These are phyloP conservation scores for Aspergillus aculeatus DNA, from an alignment of 2,329 filamentous ascomycete species.

Conservation along the genomic window DNA sequence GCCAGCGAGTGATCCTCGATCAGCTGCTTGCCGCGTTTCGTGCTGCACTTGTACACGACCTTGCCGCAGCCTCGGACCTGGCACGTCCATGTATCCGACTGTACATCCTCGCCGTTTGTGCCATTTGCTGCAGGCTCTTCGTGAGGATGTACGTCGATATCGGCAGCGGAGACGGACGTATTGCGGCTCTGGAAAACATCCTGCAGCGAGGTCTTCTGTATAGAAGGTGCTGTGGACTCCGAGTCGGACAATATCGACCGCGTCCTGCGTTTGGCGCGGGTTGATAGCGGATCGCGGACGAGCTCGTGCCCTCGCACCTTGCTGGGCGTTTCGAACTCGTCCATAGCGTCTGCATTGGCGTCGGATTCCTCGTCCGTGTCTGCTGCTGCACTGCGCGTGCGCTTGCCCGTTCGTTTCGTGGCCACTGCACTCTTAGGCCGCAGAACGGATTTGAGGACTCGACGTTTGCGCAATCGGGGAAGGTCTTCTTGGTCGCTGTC, in stretches of 20 bases:
- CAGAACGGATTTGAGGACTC: conserved; percentile 45
- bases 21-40: conserved; percentile 33
- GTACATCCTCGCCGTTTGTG: conserved; percentile 15
- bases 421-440: conserved; percentile 44
- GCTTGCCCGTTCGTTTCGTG: conserved; percentile 43
- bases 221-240: conserved; percentile 18
- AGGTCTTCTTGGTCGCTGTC: conserved; percentile 29
- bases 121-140: conserved; percentile 13
- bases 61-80: conserved; percentile 34
- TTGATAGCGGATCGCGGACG: conserved; percentile 33
- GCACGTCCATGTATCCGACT: conserved; percentile 36
- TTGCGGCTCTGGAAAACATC: conserved; percentile 27
- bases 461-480: conserved; percentile 25
- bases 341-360: conserved; percentile 30
- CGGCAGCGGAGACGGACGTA: conserved; percentile 18
- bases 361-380: conserved; percentile 27
- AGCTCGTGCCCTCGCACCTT: conserved; percentile 35
- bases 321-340: conserved; percentile 35
- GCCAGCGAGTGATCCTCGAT: conserved; percentile 35
- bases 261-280: conserved; percentile 30
- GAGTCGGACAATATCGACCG: conserved; percentile 32
- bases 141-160: conserved; percentile 4
- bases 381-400: conserved; percentile 33
- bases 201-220: conserved; percentile 28
- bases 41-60: conserved; percentile 31